Evolutionary conservation across 1,284 basidiomycete genomes (phyloP), one percentile per base, ranked within the genome.

Genomic region (Coniferiporia sulphurascens): DNA sequence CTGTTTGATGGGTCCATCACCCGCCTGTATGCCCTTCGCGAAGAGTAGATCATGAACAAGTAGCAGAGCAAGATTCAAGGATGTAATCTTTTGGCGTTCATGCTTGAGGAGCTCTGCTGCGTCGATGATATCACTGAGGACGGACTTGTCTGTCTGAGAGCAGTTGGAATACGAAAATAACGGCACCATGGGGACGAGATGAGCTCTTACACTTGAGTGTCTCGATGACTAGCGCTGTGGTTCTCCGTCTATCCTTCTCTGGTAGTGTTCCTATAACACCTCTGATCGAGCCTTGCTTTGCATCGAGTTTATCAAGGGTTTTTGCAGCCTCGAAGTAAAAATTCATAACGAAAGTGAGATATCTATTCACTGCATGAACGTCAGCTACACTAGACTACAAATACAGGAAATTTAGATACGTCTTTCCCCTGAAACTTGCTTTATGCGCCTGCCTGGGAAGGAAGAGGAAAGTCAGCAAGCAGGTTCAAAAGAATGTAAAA

Each of bases 241-340:
- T 87, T 58, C 89, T 80, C 71, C 91, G 93, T 68, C 91, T 82
- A 66, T 86, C 83, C 68, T 87, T 89, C 67, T 86, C 82, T 13
- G 88, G 83, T 19, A 93, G 77, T 35, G 82, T 82, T 21, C 84
- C 83, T 54, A 93, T 77, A 43, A 91, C 72, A 56, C 90, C 79
- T 72, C 93, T 89, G 70, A 97, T 89, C 6, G 91, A 94, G 12
- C 93, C 93, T 72, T 91, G 82, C 71, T 89, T 92, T 55, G 85
- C 82, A 70, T 95, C 90, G 59, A 97, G 79, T 65, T 86, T 86
- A 70, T 95, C 92, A 67, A 97, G 79, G 4, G 86, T 82, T 66
- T 85, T 80, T 62, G 88, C 88, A 63, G 91, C 91, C 69, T 90
- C 86, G 75, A 93, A 93, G 78, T 95, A 96, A 74, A 95, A 93